Percentiles rank a stretch among this genome's conserved stretches.
Conservation (phyloP, 2,329 filamentous ascomycete species). For the Fusarium kyushuense region DNA sequence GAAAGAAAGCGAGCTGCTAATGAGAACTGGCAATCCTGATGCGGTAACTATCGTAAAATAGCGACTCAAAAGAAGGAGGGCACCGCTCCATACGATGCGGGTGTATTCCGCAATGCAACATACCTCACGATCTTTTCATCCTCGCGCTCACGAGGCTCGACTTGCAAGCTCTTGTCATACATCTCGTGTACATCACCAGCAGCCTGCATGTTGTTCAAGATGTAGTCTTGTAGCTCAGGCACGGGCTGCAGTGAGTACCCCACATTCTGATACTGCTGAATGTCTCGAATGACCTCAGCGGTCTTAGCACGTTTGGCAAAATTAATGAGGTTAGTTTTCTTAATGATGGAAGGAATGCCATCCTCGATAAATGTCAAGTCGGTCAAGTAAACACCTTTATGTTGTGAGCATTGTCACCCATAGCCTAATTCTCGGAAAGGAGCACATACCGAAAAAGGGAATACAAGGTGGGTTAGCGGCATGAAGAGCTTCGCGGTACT, state of each 20-base stretch:
- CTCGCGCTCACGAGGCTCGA: constrained; percentile 95
- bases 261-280: constrained; percentile 98
- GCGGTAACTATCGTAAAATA: constrained; percentile 16
- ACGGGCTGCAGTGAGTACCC: constrained; percentile 94
- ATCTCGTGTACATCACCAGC: constrained; percentile 98
- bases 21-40: constrained; percentile 15
- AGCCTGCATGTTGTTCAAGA: constrained; percentile 93
- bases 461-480: constrained; percentile 96
- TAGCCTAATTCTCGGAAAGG: not conserved
- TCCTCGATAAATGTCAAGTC: constrained; percentile 99
- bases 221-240: constrained; percentile 94
- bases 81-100: constrained; percentile 40
- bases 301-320: constrained; percentile 99
- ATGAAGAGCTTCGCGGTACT: constrained; percentile 94
- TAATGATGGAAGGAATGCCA: constrained; percentile 94
- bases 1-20: constrained; percentile 6
- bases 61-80: constrained; percentile 39
- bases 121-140: constrained; percentile 99
- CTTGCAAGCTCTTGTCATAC: constrained; percentile 95
- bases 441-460: constrained; percentile 87
- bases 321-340: constrained; percentile 97
- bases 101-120: constrained; percentile 54
- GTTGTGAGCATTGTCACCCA: constrained; percentile 17
- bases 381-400: constrained; percentile 89
- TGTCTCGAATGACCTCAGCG: constrained; percentile 96